Conservation (phyloP, 2,329 filamentous ascomycete genomes). For the Aspergillus cejpii region DNA sequence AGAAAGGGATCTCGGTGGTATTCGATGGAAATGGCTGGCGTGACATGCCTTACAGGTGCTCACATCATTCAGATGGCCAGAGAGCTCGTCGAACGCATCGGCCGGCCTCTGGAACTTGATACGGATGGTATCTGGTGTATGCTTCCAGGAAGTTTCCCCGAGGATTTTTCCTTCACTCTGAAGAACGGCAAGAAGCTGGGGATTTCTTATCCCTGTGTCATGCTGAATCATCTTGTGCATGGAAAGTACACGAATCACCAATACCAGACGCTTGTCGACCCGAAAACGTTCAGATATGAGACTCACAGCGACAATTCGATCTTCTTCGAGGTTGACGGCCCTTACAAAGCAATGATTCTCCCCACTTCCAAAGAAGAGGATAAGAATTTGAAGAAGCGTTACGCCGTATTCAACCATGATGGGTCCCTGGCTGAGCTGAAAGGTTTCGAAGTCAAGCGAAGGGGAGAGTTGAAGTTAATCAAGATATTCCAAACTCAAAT, state of each 20-base stretch:
- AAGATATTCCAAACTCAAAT: slow-evolving; percentile 99
- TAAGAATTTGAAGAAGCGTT: slow-evolving; percentile 98
- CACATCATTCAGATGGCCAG: slow-evolving; percentile 95
- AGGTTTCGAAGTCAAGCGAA: slow-evolving; percentile 93
- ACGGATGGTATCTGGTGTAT: slow-evolving; percentile 99
- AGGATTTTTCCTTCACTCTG: slow-evolving; percentile 90
- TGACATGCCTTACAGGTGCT: slow-evolving; percentile 92
- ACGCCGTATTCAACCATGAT: slow-evolving; percentile 98
- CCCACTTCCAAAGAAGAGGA: slow-evolving; percentile 98
- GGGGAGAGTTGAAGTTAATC: slow-evolving; percentile 97
- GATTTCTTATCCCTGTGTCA: slow-evolving; percentile 98
- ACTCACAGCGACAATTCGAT: slow-evolving; percentile 98
- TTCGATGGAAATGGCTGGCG: slow-evolving; percentile 98
- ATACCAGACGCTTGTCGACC: slow-evolving; percentile 82
- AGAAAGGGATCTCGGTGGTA: slow-evolving; percentile 98
- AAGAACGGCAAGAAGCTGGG: slow-evolving; percentile 93
- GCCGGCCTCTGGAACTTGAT: slow-evolving; percentile 85
- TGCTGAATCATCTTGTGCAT: slow-evolving; percentile 97
- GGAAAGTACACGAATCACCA: slow-evolving; percentile 94
- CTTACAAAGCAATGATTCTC: slow-evolving; percentile 94
- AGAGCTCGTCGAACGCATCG: slow-evolving; percentile 86
- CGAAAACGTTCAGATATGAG: slow-evolving; percentile 77
- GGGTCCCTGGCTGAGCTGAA: slow-evolving; percentile 92
- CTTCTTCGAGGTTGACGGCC: slow-evolving; percentile 98
- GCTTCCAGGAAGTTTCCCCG: slow-evolving; percentile 88